phyloP scores from a whole-genome alignment of 495 filamentous ascomycete species.

The Lineolata rhizophorae region DNA sequence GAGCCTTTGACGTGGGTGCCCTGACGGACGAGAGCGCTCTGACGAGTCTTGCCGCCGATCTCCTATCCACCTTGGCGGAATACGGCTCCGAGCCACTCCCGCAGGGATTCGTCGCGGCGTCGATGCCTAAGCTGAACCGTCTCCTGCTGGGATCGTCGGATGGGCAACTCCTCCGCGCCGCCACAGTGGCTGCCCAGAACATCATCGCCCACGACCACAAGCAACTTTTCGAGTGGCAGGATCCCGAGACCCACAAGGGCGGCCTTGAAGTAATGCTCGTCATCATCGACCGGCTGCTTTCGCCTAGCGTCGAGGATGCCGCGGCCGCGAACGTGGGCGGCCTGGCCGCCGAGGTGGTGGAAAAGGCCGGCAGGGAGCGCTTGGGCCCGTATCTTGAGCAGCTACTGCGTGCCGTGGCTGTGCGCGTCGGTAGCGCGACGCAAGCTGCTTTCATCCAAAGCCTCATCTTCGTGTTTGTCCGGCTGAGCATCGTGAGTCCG shows the following conservation, averaged over 20 bases:
- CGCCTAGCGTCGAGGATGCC: constrained; percentile 61
- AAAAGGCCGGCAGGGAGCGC: constrained; percentile 72
- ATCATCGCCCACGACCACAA: constrained; percentile 71
- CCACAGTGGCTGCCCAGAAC: constrained; percentile 66
- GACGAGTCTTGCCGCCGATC: constrained; percentile 63
- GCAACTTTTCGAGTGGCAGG: constrained; percentile 66
- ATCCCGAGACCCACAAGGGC: constrained; percentile 45
- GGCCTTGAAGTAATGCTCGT: constrained; percentile 74
- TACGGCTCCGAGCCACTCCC: constrained; percentile 69
- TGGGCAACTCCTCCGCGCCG: constrained; percentile 65
- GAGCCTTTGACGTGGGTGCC: constrained; percentile 70
- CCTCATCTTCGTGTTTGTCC: constrained; percentile 83
- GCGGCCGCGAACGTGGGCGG: constrained; percentile 91
- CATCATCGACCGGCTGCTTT: constrained; percentile 84
- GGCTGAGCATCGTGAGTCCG: constrained; percentile 62
- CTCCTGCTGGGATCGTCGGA: constrained; percentile 63
- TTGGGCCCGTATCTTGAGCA: constrained; percentile 78
- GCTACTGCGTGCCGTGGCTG: constrained; percentile 80
- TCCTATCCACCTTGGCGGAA: constrained; percentile 60
- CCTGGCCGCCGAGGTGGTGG: constrained; percentile 82
- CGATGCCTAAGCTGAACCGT: constrained; percentile 69
- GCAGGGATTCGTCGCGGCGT: constrained; percentile 58
- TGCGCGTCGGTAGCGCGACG: constrained; percentile 55
- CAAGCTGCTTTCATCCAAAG: constrained; percentile 76
- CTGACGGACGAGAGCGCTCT: constrained; percentile 66